Conservation (phyloP, 768 basidiomycete genomes). For the Lactifluus subvellereus region DNA sequence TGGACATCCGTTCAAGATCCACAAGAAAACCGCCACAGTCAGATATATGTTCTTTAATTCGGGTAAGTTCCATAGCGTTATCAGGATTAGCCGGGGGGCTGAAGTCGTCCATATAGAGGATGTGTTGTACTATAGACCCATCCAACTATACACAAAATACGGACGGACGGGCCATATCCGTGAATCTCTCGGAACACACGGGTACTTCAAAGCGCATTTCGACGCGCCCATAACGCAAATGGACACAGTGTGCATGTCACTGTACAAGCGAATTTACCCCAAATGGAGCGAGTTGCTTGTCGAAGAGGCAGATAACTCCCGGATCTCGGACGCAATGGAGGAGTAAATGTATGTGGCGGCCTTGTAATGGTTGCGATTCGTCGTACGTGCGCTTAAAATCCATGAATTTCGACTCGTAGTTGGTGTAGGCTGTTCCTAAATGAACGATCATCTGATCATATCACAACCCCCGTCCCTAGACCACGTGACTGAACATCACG, state of each 20-base stretch:
- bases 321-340: constrained; percentile 26
- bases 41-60: constrained; percentile 98
- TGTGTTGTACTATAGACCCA: constrained; percentile 86
- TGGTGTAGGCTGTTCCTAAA: background rate
- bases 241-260: constrained; percentile 93
- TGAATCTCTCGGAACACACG: constrained; percentile 93
- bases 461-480: background rate
- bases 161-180: constrained; percentile 85
- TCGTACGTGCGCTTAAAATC: background rate
- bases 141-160: constrained; percentile 88
- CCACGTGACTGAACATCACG: background rate
- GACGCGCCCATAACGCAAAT: constrained; percentile 92
- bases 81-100: constrained; percentile 12
- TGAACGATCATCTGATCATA: background rate
- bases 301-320: constrained; percentile 3
- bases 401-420: background rate
- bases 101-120: constrained; percentile 50
- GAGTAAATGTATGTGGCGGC: constrained; percentile 15
- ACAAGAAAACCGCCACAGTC: constrained; percentile 95
- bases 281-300: constrained; percentile 68
- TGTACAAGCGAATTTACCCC: constrained; percentile 94
- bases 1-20: constrained; percentile 94
- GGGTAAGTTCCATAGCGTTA: constrained; percentile 39
- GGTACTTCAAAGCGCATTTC: constrained; percentile 93
- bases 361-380: background rate